phyloP scores from a whole-genome alignment of 2,329 filamentous ascomycete genomes.

The Teratosphaeria gauchensis region DNA sequence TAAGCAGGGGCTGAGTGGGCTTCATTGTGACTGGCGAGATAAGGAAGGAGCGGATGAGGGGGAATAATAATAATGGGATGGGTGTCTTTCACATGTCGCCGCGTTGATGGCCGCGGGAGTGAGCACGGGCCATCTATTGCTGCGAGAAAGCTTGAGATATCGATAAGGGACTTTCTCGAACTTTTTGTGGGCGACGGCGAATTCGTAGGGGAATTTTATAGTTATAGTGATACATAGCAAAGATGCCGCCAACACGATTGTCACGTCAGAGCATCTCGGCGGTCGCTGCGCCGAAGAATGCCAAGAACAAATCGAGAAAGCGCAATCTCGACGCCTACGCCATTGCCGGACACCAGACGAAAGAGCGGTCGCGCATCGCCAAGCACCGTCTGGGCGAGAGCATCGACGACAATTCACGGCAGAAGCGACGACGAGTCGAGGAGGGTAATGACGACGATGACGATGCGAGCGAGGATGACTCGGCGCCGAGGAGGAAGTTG shows the following conservation, averaged over 20 bases:
- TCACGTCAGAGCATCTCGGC: conserved; percentile 27
- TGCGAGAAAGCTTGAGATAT: not conserved
- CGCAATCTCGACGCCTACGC: conserved; percentile 53
- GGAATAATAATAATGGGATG: not conserved
- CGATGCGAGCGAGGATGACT: conserved; percentile 33
- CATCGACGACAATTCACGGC: conserved; percentile 34
- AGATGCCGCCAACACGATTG: conserved; percentile 39
- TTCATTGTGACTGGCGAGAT: conserved; percentile 33
- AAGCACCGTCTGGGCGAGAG: conserved; percentile 49
- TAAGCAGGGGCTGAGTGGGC: conserved; percentile 57
- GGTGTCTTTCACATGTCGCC: not conserved
- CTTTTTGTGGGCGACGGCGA: conserved; percentile 1
- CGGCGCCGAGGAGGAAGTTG: conserved; percentile 24
- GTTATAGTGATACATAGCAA: conserved; percentile 6
- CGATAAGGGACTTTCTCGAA: not conserved
- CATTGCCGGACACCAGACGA: conserved; percentile 45
- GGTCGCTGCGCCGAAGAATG: conserved; percentile 22
- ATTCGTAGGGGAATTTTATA: no score
- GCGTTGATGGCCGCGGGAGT: conserved; percentile 4
- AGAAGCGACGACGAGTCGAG: conserved; percentile 35
- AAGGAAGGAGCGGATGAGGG: not conserved
- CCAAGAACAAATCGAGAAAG: conserved; percentile 40
- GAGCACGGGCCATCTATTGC: conserved; percentile 4
- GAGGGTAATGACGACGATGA: conserved; percentile 43
- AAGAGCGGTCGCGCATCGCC: conserved; percentile 44